Base-by-base conservation (phyloP, 208 protist species). In the Paratrypanosoma confusum region DNA sequence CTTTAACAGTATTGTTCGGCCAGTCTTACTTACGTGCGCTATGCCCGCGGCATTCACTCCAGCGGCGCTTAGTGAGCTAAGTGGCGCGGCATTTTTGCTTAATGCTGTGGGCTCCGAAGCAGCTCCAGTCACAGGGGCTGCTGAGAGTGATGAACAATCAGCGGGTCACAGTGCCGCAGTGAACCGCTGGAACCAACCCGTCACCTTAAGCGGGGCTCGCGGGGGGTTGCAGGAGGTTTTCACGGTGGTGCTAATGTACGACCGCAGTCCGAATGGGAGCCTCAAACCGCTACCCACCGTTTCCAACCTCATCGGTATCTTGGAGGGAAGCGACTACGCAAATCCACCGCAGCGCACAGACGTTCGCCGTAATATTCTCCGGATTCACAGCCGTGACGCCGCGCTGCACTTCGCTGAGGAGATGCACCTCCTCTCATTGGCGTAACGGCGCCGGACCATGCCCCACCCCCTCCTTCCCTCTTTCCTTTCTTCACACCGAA, bases 341-440 rank as follows among this genome's bases (percentile, higher is more conserved):
- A 50, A 58, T 5, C 59, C 60, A 2, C 66, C 77, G 17, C 57
- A 61, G 31, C 11, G 61, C n/a, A 57, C 60, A 38, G 55, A 59
- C 18, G 31, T 57, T 25, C 56, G 71, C 48, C 65, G 64, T 11
- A 55, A 64, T 28, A 53, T 45, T 8, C 73, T 76, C n/a, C 29
- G 57, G 22, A 50, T 92, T 29, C 52, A 69, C 4, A 77, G 74
- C 0, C 65, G 79, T 2, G 83, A 85, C 50, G 60, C 44, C 32
- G 69, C 83, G 16, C 65, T 65, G 8, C 81, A 89, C 54, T 38
- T 86, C 0, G 62, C 65, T 16, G 79, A 92, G 47, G 55, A 77
- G 49, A 60, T 92, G 51, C 71, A 89, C 37, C 68, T 92, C 16
- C 60, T 61, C 18, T 87, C 74, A n/a, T 39, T 81, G 3, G 61